phyloP scores from a whole-genome alignment of 2,329 filamentous ascomycete genomes.

The Metarhizium robertsii region DNA sequence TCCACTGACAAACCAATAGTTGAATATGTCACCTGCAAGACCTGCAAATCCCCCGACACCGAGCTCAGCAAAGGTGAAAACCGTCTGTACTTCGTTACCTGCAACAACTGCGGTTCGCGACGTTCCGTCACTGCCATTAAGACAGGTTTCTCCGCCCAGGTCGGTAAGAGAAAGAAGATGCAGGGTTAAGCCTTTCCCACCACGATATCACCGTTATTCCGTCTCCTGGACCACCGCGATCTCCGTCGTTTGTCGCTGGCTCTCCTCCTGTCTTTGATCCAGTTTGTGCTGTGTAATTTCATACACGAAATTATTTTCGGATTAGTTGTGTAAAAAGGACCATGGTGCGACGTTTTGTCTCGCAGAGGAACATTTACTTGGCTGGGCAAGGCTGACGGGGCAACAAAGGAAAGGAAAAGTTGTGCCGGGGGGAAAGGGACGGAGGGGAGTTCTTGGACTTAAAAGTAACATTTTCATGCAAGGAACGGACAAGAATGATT shows the following conservation, averaged over 20 bases:
- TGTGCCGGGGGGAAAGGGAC: not conserved
- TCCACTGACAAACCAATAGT: slow-evolving; percentile 34
- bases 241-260: not conserved
- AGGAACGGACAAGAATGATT: not conserved
- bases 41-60: slow-evolving; percentile 87
- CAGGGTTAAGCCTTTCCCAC: slow-evolving; percentile 51
- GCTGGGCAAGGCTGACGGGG: not conserved
- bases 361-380: not conserved
- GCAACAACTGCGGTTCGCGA: slow-evolving; percentile 72
- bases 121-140: slow-evolving; percentile 96
- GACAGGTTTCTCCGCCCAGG: slow-evolving; percentile 99
- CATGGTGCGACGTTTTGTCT: not conserved
- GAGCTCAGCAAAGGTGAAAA: slow-evolving; percentile 99
- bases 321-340: not conserved
- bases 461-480: not conserved
- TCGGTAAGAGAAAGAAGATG: slow-evolving; percentile 97
- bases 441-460: not conserved
- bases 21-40: slow-evolving; percentile 99
- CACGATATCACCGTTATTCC: slow-evolving; percentile 1
- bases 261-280: not conserved
- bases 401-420: not conserved
- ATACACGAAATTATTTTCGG: not conserved
- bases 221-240: not conserved
- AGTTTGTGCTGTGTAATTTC: not conserved
- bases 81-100: slow-evolving; percentile 96